Conservation (phyloP, 2,329 filamentous ascomycete species). For the Penicillium hesseltinei region DNA sequence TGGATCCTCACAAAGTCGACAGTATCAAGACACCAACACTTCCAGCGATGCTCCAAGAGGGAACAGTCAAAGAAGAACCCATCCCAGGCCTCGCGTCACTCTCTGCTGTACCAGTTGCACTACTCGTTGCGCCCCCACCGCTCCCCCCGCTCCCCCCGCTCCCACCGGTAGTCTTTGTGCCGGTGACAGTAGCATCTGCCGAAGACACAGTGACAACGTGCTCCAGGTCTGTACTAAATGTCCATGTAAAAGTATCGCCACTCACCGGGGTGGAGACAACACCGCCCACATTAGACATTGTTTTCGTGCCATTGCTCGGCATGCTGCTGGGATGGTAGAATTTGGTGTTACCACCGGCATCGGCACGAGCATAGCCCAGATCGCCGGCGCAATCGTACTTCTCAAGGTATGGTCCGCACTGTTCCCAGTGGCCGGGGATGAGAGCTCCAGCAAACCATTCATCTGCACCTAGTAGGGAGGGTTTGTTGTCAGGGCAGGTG, state of each 20-base stretch:
- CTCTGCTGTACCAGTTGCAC: not conserved
- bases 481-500: constrained; percentile 16
- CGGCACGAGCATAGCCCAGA: constrained; percentile 11
- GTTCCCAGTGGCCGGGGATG: constrained; percentile 8
- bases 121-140: not conserved
- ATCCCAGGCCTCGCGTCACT: constrained; percentile 3
- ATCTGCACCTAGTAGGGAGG: constrained; percentile 10
- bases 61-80: not conserved
- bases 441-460: not conserved
- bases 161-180: not conserved
- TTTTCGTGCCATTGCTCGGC: constrained; percentile 17
- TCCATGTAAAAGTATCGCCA: constrained; percentile 18
- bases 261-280: constrained; percentile 15
- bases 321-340: constrained; percentile 13
- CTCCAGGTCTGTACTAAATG: not conserved
- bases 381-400: constrained; percentile 15
- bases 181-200: not conserved
- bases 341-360: constrained; percentile 7
- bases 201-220: constrained; percentile 12
- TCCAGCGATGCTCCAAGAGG: not conserved
- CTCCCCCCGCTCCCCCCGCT: too few species aligned
- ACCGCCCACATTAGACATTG: constrained; percentile 10
- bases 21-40: not conserved
- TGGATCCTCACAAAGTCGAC: not conserved
- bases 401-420: constrained; percentile 14